Evolutionary conservation across 768 basidiomycete genomes (phyloP).

Genomic region (Tylopilus subfusipes): DNA sequence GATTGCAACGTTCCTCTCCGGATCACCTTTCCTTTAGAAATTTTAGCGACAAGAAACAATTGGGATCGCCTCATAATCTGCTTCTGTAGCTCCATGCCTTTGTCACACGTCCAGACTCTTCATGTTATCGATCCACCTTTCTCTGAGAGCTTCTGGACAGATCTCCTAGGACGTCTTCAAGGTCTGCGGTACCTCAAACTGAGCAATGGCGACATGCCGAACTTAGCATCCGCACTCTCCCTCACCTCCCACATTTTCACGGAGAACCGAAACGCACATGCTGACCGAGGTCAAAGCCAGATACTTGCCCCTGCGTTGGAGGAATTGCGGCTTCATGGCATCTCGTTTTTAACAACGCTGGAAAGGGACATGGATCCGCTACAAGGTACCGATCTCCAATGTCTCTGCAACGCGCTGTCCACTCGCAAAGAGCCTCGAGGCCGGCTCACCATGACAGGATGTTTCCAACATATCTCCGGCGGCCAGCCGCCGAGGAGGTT

Average conservation of each 20-base stretch:
- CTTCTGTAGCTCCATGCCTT: background rate
- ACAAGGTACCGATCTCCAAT: background rate
- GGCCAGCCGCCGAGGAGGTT: background rate
- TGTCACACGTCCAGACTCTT: background rate
- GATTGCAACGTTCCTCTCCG: background rate
- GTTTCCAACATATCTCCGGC: background rate
- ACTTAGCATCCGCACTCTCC: background rate
- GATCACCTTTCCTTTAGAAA: background rate
- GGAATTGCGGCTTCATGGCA: background rate
- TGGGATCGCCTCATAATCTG: background rate
- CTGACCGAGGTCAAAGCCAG: background rate
- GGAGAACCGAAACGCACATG: background rate
- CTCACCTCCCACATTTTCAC: background rate
- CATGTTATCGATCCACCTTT: background rate
- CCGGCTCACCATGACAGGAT: background rate
- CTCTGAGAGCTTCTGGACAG: background rate
- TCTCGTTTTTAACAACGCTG: background rate
- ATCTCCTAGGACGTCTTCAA: background rate
- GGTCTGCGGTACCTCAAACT: background rate
- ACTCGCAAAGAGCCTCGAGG: background rate
- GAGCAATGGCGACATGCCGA: background rate
- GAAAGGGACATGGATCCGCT: background rate
- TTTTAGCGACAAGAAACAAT: no score
- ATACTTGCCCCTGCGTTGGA: background rate
- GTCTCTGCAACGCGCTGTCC: background rate